Base-by-base conservation (phyloP, 495 filamentous ascomycete genomes). In the Hypoxylon perforatum region DNA sequence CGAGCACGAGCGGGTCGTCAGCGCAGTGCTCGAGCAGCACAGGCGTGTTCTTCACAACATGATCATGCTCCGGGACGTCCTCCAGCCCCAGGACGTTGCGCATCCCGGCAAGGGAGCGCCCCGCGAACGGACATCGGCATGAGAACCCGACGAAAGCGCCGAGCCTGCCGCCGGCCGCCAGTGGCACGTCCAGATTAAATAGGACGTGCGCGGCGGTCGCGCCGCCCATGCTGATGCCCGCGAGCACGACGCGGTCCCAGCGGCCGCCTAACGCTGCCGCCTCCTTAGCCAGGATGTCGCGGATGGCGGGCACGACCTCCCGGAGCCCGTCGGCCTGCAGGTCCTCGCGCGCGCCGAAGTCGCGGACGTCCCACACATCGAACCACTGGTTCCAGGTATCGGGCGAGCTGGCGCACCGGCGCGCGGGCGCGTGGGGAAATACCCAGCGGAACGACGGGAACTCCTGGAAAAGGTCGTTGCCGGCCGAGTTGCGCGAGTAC, bases 11-110 rank as follows among this genome's bases (percentile, higher is more conserved):
- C 3, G 75, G 74, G 67, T 88, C 86, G 52, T 83, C 77, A 11
- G 49, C 64, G 36, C 82, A 85, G 73, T 89, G 85, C 42, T 86
- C 80, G 17, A 88, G 71, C 63, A 88, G 78, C 2, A 86, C 61
- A 11, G 81, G 85, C 39, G 80, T 80, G 19, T 62, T 49, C 36
- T 61, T 46, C 35, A 77, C 14, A 23, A 74, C 71, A 35, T 49
- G 61, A 25, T 61, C 19, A 17, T 65, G 49, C 1, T 60, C 57
- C 14, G 57, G 58, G 17, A 44, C 67, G 14, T 46, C 70, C 25
- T 56, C 42, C 12, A 70, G 17, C 5, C 61, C 72, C 6, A 76
- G 45, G 21, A 70, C 63, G 39, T 41, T 59, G 35, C 75, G 61
- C 63, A 73, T 78, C 42, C 60, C 69, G 0, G 49, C 28, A 28